Base-by-base conservation (phyloP, 148 eudicot species). In the Euryodendron excelsum region DNA sequence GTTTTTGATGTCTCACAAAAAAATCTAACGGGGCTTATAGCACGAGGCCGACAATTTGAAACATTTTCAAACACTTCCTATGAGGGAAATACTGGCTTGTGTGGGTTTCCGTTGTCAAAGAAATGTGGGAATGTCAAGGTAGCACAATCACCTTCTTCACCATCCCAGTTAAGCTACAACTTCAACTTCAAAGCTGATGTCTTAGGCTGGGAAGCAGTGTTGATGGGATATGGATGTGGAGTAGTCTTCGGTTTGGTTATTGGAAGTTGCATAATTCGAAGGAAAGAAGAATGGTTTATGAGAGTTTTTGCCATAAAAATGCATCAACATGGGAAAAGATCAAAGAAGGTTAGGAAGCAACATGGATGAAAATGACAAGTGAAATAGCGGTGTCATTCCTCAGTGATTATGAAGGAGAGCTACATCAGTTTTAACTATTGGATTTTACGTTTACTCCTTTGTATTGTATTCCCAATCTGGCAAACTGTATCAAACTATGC, bases 191-290 rank as follows among this genome's bases (percentile, higher is more conserved):
- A 9, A 63, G 5, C 12, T 12, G 68, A 63, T 63, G 68, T 14
- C 20, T 63, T 63, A 14, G 68, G 68, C 39, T 63, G 68, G 68
- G 20, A 63, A 30, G 68, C 21, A 63, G 39, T 63, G 41, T 28
- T 63, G 18, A 63, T 63, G 20, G 68, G 68, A 31, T 63, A 63
- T 31, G 68, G 68, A 31, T 28, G 20, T 30, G 68, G 68, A 63
- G 37, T 12, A 2, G 20, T 63, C 20, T 2, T 63, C 31, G 68
- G 68, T 9, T 28, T 63, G 68, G 36, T 31, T 20, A 28, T 63
- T 63, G 68, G 68, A 15, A 31, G 20, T 63, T 31, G 20, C 37
- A 63, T 63, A 13, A 14, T 31, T 30, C 39, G 31, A 31, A 63
- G 20, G 20, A 63, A 14, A 31, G 68, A 63, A 31, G 37, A 63